phyloP scores from a whole-genome alignment of 2,329 filamentous ascomycete genomes.

The Nothophoma quercina region DNA sequence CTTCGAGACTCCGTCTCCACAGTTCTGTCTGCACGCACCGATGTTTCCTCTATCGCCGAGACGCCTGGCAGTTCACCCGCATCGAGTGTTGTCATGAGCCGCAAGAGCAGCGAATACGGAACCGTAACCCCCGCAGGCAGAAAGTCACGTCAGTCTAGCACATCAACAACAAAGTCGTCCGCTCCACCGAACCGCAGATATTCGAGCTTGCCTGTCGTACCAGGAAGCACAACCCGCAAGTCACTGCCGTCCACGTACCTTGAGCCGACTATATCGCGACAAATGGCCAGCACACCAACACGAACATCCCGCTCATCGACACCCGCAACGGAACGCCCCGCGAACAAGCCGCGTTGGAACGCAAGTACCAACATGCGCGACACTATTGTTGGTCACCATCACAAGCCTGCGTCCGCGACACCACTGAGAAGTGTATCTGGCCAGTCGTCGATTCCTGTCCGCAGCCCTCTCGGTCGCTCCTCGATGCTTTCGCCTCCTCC shows the following conservation, averaged over 20 bases:
- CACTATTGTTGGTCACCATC: constrained; percentile 49
- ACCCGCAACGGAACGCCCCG: constrained; percentile 36
- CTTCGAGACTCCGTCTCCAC: constrained; percentile 92
- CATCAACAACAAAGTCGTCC: constrained; percentile 52
- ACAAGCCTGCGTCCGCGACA: constrained; percentile 46
- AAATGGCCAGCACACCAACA: constrained; percentile 35
- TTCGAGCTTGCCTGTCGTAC: constrained; percentile 55
- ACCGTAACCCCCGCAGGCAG: constrained; percentile 55
- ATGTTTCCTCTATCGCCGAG: constrained; percentile 75
- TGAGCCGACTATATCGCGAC: constrained; percentile 35
- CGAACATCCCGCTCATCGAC: constrained; percentile 32
- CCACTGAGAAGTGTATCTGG: constrained; percentile 42
- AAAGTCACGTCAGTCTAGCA: constrained; percentile 57
- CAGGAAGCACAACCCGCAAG: constrained; percentile 34
- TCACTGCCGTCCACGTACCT: constrained; percentile 23
- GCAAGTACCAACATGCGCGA: constrained; percentile 48
- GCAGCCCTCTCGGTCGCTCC: constrained; percentile 42
- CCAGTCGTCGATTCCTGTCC: constrained; percentile 46
- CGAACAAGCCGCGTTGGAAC: constrained; percentile 51
- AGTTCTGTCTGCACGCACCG: constrained; percentile 75
- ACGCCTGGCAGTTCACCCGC: constrained; percentile 70
- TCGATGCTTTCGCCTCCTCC: constrained; percentile 37
- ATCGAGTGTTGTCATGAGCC: constrained; percentile 67
- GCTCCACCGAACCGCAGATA: constrained; percentile 54
- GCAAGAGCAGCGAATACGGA: constrained; percentile 58